Evolutionary conservation across 2,329 filamentous ascomycete species (phyloP).

Genomic region (Monosporascus sp.): DNA sequence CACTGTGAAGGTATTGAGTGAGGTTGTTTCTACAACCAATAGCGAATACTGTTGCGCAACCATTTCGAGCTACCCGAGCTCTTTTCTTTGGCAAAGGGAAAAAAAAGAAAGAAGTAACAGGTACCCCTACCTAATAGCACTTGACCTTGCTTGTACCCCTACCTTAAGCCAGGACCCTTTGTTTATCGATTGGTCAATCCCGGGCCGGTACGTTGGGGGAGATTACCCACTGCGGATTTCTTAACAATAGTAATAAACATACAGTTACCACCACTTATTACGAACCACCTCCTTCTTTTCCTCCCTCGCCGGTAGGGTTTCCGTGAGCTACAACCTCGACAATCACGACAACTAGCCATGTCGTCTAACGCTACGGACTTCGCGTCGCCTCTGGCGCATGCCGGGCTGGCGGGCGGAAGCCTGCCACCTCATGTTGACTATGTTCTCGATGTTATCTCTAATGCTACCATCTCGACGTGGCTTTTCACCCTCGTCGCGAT

Average conservation of each 20-base stretch:
- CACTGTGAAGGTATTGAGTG: too few relatives aligned
- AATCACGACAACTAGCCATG: constrained; percentile 30
- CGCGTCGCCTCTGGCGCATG: constrained; percentile 62
- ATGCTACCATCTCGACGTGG: constrained; percentile 56
- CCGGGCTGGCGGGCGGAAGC: constrained; percentile 43
- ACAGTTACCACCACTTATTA: background rate
- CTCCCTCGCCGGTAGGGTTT: background rate
- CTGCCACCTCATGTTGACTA: constrained; percentile 52
- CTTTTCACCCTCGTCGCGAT: constrained; percentile 64
- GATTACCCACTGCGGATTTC: background rate
- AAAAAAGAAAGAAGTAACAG: background rate
- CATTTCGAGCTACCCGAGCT: too few relatives aligned
- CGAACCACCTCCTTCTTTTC: background rate
- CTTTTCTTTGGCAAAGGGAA: background rate
- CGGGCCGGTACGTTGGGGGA: too few relatives aligned
- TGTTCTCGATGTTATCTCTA: constrained; percentile 51
- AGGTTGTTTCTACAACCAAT: too few relatives aligned
- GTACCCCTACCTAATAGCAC: background rate
- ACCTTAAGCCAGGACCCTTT: background rate
- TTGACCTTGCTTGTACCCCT: too few relatives aligned
- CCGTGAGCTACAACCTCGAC: background rate
- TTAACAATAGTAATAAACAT: background rate
- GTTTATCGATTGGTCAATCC: background rate
- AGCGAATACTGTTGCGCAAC: too few relatives aligned
- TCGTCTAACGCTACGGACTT: constrained; percentile 60